Base-by-base conservation (phyloP, 208 protist species). In the Porcisia deanei region DNA sequence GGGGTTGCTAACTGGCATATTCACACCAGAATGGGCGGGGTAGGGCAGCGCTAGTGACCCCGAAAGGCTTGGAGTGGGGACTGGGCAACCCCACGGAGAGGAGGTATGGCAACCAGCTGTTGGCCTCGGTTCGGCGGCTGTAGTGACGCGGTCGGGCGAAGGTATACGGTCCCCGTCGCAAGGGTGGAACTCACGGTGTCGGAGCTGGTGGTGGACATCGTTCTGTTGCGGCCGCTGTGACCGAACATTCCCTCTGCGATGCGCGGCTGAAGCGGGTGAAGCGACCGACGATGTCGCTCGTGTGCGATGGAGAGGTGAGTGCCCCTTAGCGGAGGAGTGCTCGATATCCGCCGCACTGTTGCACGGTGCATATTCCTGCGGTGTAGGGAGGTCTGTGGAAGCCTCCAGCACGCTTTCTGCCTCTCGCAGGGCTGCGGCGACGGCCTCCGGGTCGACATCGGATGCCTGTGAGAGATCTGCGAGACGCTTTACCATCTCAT, bases 351-450 rank as follows among this genome's bases (percentile, higher is more conserved):
- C n/a, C 66, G 66, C 12, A 41, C 47, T 55, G 41, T 30, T 37
- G 66, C 47, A 5, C 43, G 1, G 66, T 52, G 63, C 16, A 49
- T 52, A n/a, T n/a, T 34, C 22, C 3, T 43, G 63, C 14, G 41
- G 2, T 41, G 3, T 14, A 12, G 16, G n/a, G 16, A 34, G 34
- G 30, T 30, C 37, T 53, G 37, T 6, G 30, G 68, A 43, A 54
- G 20, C n/a, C 58, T 75, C 25, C 71, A 75, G 43, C 57, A 65
- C 58, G 65, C 45, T 34, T 55, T 82, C 77, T 3, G 77, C 77
- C 22, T 82, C 77, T 16, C 73, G 79, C 60, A 83, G 45, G 18
- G 73, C 69, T 1, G 79, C 65, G 30, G 54, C 60, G 16, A 79
- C 60, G 30, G 74, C 73, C 20, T 34, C 30, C 5, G 67, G 60